Evolutionary conservation across 2,329 filamentous ascomycete genomes (phyloP).

Genomic region (Clarireedia hainanense): DNA sequence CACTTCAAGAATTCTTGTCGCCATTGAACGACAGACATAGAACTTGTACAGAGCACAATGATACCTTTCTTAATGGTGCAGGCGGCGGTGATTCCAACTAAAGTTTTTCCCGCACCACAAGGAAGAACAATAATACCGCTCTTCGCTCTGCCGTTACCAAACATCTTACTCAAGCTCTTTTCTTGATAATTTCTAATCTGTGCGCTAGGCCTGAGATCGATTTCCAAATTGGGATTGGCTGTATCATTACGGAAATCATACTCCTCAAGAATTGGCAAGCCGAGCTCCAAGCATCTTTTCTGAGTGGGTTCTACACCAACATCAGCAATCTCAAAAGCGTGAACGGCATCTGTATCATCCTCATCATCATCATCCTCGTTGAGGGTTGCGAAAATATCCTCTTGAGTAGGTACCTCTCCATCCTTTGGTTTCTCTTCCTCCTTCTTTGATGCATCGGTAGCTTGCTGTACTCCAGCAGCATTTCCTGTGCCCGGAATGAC

Average conservation of each 20-base stretch:
- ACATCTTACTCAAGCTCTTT: slow-evolving; percentile 98
- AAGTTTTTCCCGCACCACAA: slow-evolving; percentile 92
- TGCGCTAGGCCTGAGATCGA: slow-evolving; percentile 81
- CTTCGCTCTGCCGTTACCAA: slow-evolving; percentile 93
- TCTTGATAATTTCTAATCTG: slow-evolving; percentile 94
- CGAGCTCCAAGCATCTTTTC: slow-evolving; percentile 79
- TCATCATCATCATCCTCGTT: slow-evolving; percentile 77
- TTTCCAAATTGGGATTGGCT: slow-evolving; percentile 83
- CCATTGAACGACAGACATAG: slow-evolving; percentile 98
- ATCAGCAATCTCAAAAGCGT: slow-evolving; percentile 86
- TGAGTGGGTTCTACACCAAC: slow-evolving; percentile 78
- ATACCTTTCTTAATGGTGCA: slow-evolving; percentile 97
- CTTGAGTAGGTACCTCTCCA: slow-evolving; percentile 47
- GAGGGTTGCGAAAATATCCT: slow-evolving; percentile 62
- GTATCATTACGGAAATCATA: slow-evolving; percentile 95
- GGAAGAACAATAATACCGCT: slow-evolving; percentile 96
- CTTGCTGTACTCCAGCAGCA: slow-evolving; percentile 79
- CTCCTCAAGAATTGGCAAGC: slow-evolving; percentile 84
- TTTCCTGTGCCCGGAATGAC: slow-evolving; percentile 94
- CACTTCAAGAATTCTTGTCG: slow-evolving; percentile 93
- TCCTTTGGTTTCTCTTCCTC: slow-evolving; percentile 37
- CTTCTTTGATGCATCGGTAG: slow-evolving; percentile 36
- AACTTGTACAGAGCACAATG: slow-evolving; percentile 91
- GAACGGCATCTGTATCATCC: slow-evolving; percentile 78
- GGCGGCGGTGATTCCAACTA: slow-evolving; percentile 96